These are phyloP conservation scores for Ganoderma resinaceum DNA, from an alignment of 1,284 basidiomycete genomes.

Conservation along the genomic window DNA sequence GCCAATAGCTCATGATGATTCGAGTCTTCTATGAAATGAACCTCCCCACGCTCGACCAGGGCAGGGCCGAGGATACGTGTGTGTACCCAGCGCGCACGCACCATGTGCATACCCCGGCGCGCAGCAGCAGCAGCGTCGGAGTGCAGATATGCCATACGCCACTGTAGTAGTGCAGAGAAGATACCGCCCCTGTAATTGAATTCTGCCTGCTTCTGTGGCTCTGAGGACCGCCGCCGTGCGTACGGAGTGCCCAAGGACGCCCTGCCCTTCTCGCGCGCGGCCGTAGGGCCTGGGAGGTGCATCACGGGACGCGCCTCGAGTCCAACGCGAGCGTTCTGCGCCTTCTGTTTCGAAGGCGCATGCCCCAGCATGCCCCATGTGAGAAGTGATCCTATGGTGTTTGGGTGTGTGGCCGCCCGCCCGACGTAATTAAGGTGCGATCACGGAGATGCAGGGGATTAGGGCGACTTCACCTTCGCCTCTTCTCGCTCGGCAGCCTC, in stretches of 20 bases:
- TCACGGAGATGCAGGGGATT: conserved; percentile 26
- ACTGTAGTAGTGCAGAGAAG: conserved; percentile 6
- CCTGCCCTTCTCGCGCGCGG: not conserved
- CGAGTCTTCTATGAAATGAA: not conserved
- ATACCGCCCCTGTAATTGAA: conserved; percentile 1
- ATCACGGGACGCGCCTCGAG: conserved; percentile 32
- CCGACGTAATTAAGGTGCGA: conserved; percentile 19
- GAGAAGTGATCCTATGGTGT: conserved; percentile 25
- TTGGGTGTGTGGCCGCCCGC: conserved; percentile 25
- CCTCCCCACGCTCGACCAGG: not conserved
- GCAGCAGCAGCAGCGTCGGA: conserved; percentile 11
- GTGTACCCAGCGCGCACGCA: too few relatives aligned
- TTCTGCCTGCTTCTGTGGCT: conserved; percentile 9
- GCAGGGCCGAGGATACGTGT: conserved; percentile 9
- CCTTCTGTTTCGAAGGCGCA: conserved; percentile 31
- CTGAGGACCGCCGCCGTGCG: conserved; percentile 6
- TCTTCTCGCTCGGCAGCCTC: conserved; percentile 20
- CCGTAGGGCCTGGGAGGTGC: not conserved
- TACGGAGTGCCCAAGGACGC: conserved; percentile 9
- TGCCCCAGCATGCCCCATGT: conserved; percentile 29
- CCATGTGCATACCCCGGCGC: not conserved
- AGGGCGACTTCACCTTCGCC: conserved; percentile 24
- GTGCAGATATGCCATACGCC: conserved; percentile 13
- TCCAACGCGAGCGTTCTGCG: conserved; percentile 12
- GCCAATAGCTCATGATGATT: conserved; percentile 5